These are phyloP conservation scores for Platanthera guangdongensis DNA, from an alignment of 106 monocot species.

Conservation along the genomic window DNA sequence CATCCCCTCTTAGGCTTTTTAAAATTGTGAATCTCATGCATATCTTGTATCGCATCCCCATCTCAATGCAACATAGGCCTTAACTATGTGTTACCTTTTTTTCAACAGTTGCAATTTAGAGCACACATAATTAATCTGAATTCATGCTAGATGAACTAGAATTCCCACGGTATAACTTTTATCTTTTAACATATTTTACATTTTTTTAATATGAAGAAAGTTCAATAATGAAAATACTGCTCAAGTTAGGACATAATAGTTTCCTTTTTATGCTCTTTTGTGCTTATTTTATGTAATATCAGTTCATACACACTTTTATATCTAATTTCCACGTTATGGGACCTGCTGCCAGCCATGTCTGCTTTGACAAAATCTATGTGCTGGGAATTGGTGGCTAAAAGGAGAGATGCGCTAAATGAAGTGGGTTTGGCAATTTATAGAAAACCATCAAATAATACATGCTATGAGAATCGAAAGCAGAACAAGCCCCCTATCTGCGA, in stretches of 20 bases:
- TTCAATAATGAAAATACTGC: not conserved
- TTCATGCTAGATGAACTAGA: not conserved
- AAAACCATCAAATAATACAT: conserved; percentile 65
- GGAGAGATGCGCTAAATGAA: conserved; percentile 44
- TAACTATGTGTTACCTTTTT: not conserved
- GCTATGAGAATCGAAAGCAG: conserved; percentile 56
- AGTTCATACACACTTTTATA: not conserved
- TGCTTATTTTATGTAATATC: not conserved
- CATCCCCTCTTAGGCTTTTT: too few species aligned
- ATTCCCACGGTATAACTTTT: not conserved
- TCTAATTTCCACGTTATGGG: conserved; percentile 15
- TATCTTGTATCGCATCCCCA: too few species aligned
- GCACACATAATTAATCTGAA: not conserved
- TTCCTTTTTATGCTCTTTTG: not conserved
- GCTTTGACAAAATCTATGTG: conserved; percentile 72
- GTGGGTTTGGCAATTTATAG: conserved; percentile 71
- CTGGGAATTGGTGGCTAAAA: conserved; percentile 66
- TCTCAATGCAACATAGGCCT: too few species aligned
- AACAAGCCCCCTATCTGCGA: conserved; percentile 64
- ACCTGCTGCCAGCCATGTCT: conserved; percentile 54
- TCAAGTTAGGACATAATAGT: not conserved
- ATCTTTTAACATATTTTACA: not conserved
- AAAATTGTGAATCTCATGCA: too few species aligned
- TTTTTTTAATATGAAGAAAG: not conserved
- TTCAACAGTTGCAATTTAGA: not conserved